Evolutionary conservation across 2,329 filamentous ascomycete genomes (phyloP), one percentile per base, ranked within the genome.

Genomic region (Nigrograna mackinnonii): DNA sequence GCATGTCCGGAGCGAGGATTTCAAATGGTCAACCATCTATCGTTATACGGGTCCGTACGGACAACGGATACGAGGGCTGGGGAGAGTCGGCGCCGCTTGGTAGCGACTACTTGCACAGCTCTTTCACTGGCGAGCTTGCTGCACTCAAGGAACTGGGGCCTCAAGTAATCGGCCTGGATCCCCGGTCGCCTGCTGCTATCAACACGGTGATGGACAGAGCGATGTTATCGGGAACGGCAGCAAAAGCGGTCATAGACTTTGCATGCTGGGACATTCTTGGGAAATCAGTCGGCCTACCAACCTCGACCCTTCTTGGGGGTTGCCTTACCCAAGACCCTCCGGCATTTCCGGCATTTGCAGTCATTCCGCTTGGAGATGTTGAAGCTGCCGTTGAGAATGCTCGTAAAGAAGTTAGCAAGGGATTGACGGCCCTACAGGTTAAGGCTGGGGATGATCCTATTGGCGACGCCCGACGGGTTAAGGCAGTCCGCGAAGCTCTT

Each of bases 101-200:
- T 18, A 34, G 31, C 31, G 31, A 34, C 31, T 34, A 34, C 31
- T 34, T 34, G 17, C 31, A 11, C 17, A 34, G 31, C 17, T 34
- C 31, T 34, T 34, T 34, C 17, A 34, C 31, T 34, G 31, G 31
- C 11, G 31, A 34, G 17, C 31, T 34, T 17, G 31, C 31, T 17
- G 31, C 31, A 16, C 17, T 34, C 12, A 34, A 34, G 31, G 31
- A 34, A 34, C 31, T 34, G 11, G 31, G 31, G 12, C 31, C 31
- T 11, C 31, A 34, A 17, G 17, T 34, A 11, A 11, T 34, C 31
- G 31, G 31, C 17, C 31, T 34, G 12, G 31, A 34, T 34, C 31
- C 31, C 11, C 11, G 31, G 12, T n/a, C 12, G 12, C 31, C 31
- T 3, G 31, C 12, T 11, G 31, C 31, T 11, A 34, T 34, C 11